These are phyloP conservation scores for Berberis vulgaris DNA, from an alignment of 164 flowering plant genomes.

Conservation along the genomic window DNA sequence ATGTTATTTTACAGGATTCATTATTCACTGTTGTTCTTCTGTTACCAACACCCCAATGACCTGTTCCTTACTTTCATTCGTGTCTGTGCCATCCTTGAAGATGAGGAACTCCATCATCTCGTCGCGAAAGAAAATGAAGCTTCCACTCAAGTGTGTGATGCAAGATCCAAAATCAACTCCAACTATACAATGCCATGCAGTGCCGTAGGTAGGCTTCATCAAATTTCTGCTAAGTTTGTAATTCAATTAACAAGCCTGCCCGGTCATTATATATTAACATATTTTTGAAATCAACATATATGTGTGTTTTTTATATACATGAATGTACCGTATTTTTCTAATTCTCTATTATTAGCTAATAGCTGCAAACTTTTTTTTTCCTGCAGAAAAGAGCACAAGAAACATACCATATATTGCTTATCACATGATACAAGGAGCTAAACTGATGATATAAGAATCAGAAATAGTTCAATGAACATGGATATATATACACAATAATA, in stretches of 20 bases:
- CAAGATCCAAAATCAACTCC: slow-evolving; percentile 37
- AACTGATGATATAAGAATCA: too few relatives aligned
- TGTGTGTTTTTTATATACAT: too few relatives aligned
- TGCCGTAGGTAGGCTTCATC: slow-evolving; percentile 28
- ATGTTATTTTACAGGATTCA: not conserved
- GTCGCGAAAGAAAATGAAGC: slow-evolving; percentile 36
- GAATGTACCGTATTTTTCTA: too few relatives aligned
- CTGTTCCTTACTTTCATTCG: slow-evolving; percentile 25
- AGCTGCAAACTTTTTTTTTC: too few relatives aligned
- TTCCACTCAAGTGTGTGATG: slow-evolving; percentile 31
- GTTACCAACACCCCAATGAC: slow-evolving; percentile 23
- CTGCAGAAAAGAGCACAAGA: too few relatives aligned
- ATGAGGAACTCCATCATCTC: slow-evolving; percentile 39
- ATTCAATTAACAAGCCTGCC: not conserved
- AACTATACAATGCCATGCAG: slow-evolving; percentile 38
- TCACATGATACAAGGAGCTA: too few relatives aligned
- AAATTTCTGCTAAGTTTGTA: slow-evolving; percentile 17
- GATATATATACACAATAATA: too few relatives aligned
- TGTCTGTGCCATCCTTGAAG: slow-evolving; percentile 37
- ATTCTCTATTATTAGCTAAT: too few relatives aligned
- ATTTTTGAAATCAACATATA: too few relatives aligned
- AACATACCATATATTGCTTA: too few relatives aligned
- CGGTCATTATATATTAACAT: too few relatives aligned
- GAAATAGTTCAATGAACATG: too few relatives aligned
- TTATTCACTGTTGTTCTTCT: slow-evolving; percentile 1